Base-by-base conservation (phyloP, 768 basidiomycete genomes). In the Lactarius quietus region DNA sequence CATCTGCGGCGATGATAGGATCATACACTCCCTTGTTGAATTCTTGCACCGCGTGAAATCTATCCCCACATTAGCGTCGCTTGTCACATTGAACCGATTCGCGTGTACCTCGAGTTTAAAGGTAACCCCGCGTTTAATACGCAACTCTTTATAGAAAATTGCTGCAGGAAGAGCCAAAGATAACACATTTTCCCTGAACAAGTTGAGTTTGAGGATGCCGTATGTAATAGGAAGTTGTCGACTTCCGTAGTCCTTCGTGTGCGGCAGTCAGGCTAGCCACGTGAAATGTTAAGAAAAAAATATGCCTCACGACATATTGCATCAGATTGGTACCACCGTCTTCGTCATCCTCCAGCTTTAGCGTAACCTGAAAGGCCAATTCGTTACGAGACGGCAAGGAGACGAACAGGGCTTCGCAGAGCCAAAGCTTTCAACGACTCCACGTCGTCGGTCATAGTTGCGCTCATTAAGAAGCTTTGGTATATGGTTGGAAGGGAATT, bases 1-100 rank as follows among this genome's bases (percentile, higher is more conserved):
- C 97, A 73, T 98, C 96, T 12, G 95, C 96, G 0, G 97, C 97
- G 61, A 99, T 97, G 68, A 98, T 94, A 74, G 98, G 98, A 74
- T 99, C 95, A 71, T 98, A 98, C 9, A 97, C 93, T 2, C 97
- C 97, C 70, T 93, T 92, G 76, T 99, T 99, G 73, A 99, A 99
- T 76, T 98, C 97, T 71, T 99, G 95, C 1, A 99, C 97, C 2
- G 90, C 89, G 72, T 99, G 97, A 72, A 95, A 97, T 75, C 93
- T 94, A 17, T 26, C 1, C 5, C 8, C 31, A 20, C 52, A 55
- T 72, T 33, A 72, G 69, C 31, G 51, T 26, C 12, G 57, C 26
- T n/a, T 8, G 7, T 17, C 3, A 57, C 23, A n/a, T 18, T 4
- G 3, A 6, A 15, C 28, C 6, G 29, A 53, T 17, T 20, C n/a